Evolutionary conservation across 345 rosid species (phyloP).

Genomic region (Ailanthus altissimus): DNA sequence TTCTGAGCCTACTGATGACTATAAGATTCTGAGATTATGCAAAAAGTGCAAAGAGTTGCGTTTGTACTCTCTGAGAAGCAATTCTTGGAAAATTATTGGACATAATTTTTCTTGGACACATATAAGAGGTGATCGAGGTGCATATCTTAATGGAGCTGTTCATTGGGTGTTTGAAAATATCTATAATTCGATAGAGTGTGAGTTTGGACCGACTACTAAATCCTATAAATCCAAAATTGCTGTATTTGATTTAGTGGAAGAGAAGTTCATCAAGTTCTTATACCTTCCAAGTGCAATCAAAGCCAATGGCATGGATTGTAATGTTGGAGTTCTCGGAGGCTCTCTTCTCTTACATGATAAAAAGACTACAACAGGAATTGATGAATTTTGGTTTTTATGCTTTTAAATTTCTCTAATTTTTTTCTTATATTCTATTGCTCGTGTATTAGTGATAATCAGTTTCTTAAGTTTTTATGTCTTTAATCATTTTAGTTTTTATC

Average conservation of each 20-base stretch:
- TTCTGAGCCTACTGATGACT: neutral
- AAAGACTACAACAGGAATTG: no score
- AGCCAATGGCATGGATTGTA: neutral
- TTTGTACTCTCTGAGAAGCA: neutral
- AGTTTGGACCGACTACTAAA: neutral
- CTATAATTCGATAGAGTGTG: no score
- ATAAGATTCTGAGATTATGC: neutral
- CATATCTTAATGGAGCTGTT: neutral
- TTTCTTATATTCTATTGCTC: no score
- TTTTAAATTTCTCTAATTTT: no score
- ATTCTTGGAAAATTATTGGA: neutral
- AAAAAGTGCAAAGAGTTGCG: neutral
- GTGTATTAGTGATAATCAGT: no score
- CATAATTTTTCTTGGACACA: neutral
- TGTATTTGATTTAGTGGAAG: neutral
- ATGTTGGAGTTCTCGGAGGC: neutral
- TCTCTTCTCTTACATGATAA: neutral
- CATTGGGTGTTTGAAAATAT: neutral
- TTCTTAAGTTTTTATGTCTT: no score
- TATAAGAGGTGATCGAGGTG: neutral
- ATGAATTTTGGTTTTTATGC: no score
- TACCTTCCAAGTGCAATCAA: neutral
- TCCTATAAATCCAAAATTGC: neutral
- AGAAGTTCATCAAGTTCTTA: neutral
- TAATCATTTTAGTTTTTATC: no score